phyloP scores from a whole-genome alignment of 2,329 filamentous ascomycete genomes.

The Parasarocladium wereldwijsianum region DNA sequence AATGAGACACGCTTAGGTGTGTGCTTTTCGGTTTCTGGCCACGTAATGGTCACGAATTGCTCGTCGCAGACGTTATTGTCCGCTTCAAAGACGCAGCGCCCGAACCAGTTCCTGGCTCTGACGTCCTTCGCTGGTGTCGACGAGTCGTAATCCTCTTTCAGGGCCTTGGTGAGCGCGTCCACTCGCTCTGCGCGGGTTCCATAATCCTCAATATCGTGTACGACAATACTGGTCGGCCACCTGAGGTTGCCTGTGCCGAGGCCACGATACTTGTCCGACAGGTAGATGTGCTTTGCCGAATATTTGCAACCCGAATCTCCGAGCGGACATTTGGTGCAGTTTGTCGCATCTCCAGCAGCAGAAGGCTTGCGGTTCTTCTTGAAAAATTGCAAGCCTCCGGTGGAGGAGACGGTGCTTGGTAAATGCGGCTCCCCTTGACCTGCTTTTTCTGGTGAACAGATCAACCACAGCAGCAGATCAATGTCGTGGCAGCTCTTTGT shows the following conservation, averaged over 20 bases:
- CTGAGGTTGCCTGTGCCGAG: constrained; percentile 49
- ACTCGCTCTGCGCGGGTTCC: constrained; percentile 25
- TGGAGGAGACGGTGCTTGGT: constrained; percentile 60
- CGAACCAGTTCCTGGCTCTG: constrained; percentile 58
- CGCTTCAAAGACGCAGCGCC: constrained; percentile 85
- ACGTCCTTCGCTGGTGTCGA: constrained; percentile 31
- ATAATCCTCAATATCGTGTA: constrained; percentile 79
- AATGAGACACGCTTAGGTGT: constrained; percentile 71
- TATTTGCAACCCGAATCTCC: constrained; percentile 66
- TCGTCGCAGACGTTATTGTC: constrained; percentile 94
- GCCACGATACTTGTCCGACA: constrained; percentile 42
- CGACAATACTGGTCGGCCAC: constrained; percentile 84
- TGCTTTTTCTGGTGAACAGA: constrained; percentile 52
- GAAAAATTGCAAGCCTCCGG: constrained; percentile 67
- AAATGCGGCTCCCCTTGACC: constrained; percentile 46
- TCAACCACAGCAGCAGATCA: constrained; percentile 80
- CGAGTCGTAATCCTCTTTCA: constrained; percentile 38
- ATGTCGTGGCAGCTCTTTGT: constrained; percentile 97
- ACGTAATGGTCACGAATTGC: constrained; percentile 75
- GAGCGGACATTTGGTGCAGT: constrained; percentile 61
- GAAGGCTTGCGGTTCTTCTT: constrained; percentile 59
- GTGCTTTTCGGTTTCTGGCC: constrained; percentile 46
- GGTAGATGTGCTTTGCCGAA: constrained; percentile 72
- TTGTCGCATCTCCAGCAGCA: constrained; percentile 62
- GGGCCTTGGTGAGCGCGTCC: constrained; percentile 25